These are phyloP conservation scores for Trichophyton schoenleinii DNA, from an alignment of 2,329 filamentous ascomycete species.

Conservation along the genomic window DNA sequence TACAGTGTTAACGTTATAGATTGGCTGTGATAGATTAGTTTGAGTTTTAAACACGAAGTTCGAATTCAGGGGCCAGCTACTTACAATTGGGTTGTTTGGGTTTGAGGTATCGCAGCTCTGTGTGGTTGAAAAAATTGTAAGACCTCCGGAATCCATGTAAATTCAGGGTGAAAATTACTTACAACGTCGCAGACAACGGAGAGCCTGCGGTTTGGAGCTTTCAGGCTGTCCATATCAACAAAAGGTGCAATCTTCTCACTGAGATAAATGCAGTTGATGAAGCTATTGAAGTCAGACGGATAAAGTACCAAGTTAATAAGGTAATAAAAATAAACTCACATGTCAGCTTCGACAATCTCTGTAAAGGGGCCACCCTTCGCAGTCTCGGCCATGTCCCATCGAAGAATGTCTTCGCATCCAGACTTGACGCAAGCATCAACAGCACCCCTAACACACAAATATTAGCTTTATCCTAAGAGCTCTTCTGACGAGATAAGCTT, in stretches of 20 bases:
- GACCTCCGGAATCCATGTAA: background rate
- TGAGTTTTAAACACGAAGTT: background rate
- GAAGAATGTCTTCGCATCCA: constrained; percentile 54
- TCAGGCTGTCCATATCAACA: constrained; percentile 57
- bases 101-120: constrained; percentile 30
- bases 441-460: constrained; percentile 53
- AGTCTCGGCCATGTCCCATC: constrained; percentile 74
- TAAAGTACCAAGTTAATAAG: background rate
- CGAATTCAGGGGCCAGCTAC: background rate
- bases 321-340: constrained; percentile 24
- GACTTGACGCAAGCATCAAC: constrained; percentile 65
- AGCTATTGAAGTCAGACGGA: constrained; percentile 43
- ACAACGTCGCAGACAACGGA: constrained; percentile 66
- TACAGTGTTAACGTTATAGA: constrained; percentile 65
- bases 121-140: background rate
- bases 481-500: background rate
- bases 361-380: constrained; percentile 60
- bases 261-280: constrained; percentile 86
- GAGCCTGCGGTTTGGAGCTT: constrained; percentile 56
- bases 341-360: constrained; percentile 56
- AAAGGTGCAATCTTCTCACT: constrained; percentile 68
- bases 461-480: background rate
- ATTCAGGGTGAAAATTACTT: constrained; percentile 19
- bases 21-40: constrained; percentile 36
- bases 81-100: constrained; percentile 35